Percentiles rank a stretch among this genome's conserved stretches.
Conservation (phyloP, 2,329 filamentous ascomycete genomes). For the Parastagonospora avenae region DNA sequence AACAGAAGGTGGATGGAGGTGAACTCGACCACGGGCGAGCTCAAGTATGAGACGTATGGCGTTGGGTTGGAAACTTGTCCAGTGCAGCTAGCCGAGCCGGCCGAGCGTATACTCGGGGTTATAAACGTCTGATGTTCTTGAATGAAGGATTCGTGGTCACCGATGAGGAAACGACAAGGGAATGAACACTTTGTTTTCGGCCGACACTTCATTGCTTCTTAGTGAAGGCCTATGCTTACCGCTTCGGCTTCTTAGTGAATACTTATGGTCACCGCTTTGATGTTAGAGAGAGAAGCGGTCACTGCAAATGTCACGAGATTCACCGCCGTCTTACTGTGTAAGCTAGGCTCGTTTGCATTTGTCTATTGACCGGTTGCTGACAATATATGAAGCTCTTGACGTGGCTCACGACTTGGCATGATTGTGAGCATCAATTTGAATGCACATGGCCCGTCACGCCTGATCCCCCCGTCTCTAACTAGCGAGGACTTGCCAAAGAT, state of each 20-base stretch:
- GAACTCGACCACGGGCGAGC: constrained; percentile 11
- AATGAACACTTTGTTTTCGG: no score
- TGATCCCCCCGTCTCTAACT: no score
- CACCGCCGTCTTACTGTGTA: not conserved
- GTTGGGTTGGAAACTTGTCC: constrained; percentile 18
- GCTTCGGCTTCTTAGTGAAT: not conserved
- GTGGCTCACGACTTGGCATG: not conserved
- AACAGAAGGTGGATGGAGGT: constrained; percentile 26
- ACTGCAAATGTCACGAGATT: not conserved
- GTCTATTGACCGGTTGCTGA: constrained; percentile 1
- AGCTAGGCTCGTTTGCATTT: not conserved
- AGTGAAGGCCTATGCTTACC: not conserved
- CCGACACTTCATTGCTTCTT: not conserved
- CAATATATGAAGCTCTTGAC: not conserved
- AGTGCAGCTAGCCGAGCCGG: constrained; percentile 16
- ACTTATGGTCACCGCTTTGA: not conserved
- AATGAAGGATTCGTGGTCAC: no score
- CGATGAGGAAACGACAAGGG: no score
- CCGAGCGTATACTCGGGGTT: constrained; percentile 11
- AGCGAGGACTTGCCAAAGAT: no score
- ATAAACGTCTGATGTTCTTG: constrained; percentile 1
- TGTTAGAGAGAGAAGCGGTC: not conserved
- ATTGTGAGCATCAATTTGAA: not conserved
- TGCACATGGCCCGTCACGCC: no score
- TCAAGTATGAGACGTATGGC: constrained; percentile 22